A percentile compares a stretch with the other conserved stretches of the same genome.
phyloP scores from a whole-genome alignment of 2,329 filamentous ascomycete species.

The Cercospora sp. region DNA sequence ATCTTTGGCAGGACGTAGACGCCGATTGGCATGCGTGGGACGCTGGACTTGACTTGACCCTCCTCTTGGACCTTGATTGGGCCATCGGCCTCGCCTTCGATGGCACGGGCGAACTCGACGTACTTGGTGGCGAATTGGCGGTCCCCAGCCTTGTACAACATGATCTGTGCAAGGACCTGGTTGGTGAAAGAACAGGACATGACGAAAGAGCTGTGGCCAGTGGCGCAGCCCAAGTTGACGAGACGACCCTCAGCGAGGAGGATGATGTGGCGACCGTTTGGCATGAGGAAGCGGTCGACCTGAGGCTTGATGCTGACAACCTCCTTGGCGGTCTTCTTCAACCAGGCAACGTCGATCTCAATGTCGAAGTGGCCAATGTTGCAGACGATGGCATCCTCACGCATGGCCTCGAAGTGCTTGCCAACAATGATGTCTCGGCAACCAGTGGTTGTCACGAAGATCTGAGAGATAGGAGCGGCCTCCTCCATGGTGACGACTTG shows the following conservation, averaged over 20 bases:
- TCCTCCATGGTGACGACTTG: constrained; percentile 98
- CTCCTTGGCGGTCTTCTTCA: constrained; percentile 93
- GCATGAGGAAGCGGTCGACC: constrained; percentile 96
- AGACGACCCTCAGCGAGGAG: constrained; percentile 97
- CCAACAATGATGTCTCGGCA: constrained; percentile 97
- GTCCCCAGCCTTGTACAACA: constrained; percentile 92
- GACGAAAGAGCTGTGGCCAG: constrained; percentile 98
- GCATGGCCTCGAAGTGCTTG: constrained; percentile 91
- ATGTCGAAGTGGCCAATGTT: constrained; percentile 99
- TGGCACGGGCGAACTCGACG: constrained; percentile 74
- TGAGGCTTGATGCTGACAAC: constrained; percentile 99
- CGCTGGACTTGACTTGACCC: constrained; percentile 51
- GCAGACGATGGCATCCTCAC: constrained; percentile 98
- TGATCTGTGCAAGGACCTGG: constrained; percentile 99
- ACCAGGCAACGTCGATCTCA: constrained; percentile 99
- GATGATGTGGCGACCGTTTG: constrained; percentile 93
- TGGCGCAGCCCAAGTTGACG: constrained; percentile 98
- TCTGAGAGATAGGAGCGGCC: constrained; percentile 83
- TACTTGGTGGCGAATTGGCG: constrained; percentile 89
- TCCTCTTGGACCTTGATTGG: constrained; percentile 49
- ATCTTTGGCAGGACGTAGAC: constrained; percentile 99
- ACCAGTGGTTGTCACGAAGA: constrained; percentile 98
- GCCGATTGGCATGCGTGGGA: constrained; percentile 78
- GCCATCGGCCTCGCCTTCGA: constrained; percentile 35
- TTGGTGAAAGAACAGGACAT: constrained; percentile 99